Evolutionary conservation across 2,329 filamentous ascomycete genomes (phyloP), one percentile per base, ranked within the genome.

Genomic region (Colletotrichum falcatum): DNA sequence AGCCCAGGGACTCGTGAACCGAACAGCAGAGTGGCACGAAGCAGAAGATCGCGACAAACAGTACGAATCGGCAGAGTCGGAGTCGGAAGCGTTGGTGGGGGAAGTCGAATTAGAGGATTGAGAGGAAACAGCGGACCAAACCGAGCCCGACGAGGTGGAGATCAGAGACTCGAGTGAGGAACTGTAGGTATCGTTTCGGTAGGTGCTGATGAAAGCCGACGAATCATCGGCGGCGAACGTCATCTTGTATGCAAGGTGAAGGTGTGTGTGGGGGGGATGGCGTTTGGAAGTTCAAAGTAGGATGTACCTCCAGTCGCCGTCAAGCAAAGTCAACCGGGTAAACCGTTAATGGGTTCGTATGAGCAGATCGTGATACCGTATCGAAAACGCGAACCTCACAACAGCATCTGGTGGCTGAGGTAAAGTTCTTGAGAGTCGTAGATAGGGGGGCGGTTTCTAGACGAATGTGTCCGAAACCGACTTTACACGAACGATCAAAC

Each of bases 91-190:
- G 77, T 87, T 86, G 71, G 88, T 86, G 65, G 91, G 91, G 65
- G 89, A 90, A 49, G 90, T 90, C 71, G 91, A 90, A 76, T 92
- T 89, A 64, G 92, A 93, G 72, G 86, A 85, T 81, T 94, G 91
- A 26, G 89, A 90, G 66, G 90, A 91, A 61, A 85, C 88, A 77
- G 92, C 86, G 74, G 94, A 96, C 86, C 94, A 96, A 76, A 94
- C 86, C 42, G 93, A 96, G 66, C 90, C 89, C 68, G 91, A 88
- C 26, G 92, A 94, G 66, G 92, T 92, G 37, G 93, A 94, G 69
- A 92, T 89, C 75, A 92, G 93, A 66, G 91, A 91, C 77, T 91
- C 89, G 85, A 94, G 83, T 51, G 91, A 91, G 70, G 90, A 88
- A 79, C 88, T 89, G 81, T 94, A 95, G 74, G 90, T 88, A 71